Evolutionary conservation across 306 rosid species (phyloP), one percentile per base, ranked within the genome.

Genomic region (Fragaria ananassa): DNA sequence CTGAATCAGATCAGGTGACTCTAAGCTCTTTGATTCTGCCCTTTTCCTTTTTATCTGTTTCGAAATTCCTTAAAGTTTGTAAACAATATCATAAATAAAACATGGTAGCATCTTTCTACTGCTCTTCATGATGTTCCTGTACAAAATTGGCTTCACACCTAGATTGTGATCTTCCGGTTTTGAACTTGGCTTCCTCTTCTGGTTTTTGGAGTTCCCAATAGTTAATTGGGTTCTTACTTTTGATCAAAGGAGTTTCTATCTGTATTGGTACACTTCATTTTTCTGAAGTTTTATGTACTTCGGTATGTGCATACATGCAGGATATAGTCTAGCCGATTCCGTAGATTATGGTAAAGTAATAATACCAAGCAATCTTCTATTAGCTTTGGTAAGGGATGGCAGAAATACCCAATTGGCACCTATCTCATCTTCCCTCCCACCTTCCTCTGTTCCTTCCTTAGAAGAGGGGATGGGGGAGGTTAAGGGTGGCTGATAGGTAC

Each of bases 1-100:
- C 85, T 57, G 81, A 76, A 85, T 89, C 97, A 78, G 97, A 95
- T 92, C 97, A 95, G 98, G 98, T 95, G 31, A 10, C 42, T 78
- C 66, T 71, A 73, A 61, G 69, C 42, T 17, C 10, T 73, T 45
- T 57, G 21, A 54, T 80, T 64, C 60, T 25, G 44, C 44, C 19
- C 50, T 74, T 49, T 14, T 68, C 60, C 49, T 54, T 8, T 19
- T 31, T 61, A 9, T 44, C 70, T 77, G 71, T 37, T 76, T 67
- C 37, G 45, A 25, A 67, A 25, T 68, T 76, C 57, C 27, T 49
- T 50, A 2, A 34, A 72, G n/a, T n/a, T 71, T 13, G 64, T 60
- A 12, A 35, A 51, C 64, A 45, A 10, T 61, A 46, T 44, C 19
- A 10, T 41, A 68, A 23, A 68, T 44, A 44, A 14, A 44, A 25